phyloP scores from a whole-genome alignment of 495 filamentous ascomycete genomes.

The Hypoxylon rickii region DNA sequence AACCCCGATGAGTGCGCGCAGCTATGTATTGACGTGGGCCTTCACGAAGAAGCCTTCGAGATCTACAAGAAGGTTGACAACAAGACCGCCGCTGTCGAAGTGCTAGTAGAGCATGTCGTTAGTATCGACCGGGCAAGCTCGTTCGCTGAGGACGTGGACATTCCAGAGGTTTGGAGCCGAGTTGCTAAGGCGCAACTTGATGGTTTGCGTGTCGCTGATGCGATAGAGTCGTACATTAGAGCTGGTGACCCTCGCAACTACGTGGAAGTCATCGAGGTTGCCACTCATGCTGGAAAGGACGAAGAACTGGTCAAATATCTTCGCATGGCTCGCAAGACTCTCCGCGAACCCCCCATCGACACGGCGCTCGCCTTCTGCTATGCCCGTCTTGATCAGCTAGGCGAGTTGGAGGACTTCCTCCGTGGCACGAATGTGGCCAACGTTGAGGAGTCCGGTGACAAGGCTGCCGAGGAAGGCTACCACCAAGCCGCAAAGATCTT shows the following conservation, averaged over 20 bases:
- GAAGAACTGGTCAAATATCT: constrained; percentile 97
- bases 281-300: constrained; percentile 94
- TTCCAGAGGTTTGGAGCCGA: constrained; percentile 98
- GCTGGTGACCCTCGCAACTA: constrained; percentile 93
- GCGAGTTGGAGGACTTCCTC: constrained; percentile 96
- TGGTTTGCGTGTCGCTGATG: constrained; percentile 89
- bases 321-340: constrained; percentile 94
- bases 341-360: constrained; percentile 92
- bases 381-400: constrained; percentile 86
- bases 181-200: constrained; percentile 98
- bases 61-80: constrained; percentile 97
- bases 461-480: constrained; percentile 92
- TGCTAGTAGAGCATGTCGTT: constrained; percentile 94
- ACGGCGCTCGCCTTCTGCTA: constrained; percentile 92
- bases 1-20: constrained; percentile 89
- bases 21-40: constrained; percentile 90
- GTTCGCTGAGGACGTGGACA: constrained; percentile 93
- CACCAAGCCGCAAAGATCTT: constrained; percentile 99
- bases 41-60: constrained; percentile 97
- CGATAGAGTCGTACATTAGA: constrained; percentile 96
- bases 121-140: constrained; percentile 98
- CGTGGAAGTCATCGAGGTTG: constrained; percentile 92
- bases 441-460: constrained; percentile 94
- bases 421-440: constrained; percentile 93
- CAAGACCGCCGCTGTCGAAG: constrained; percentile 82